A percentile compares a stretch with the other conserved stretches of the same genome.
These are phyloP conservation scores for Alternaria incomplexa DNA, from an alignment of 2,329 filamentous ascomycete species.

Conservation along the genomic window DNA sequence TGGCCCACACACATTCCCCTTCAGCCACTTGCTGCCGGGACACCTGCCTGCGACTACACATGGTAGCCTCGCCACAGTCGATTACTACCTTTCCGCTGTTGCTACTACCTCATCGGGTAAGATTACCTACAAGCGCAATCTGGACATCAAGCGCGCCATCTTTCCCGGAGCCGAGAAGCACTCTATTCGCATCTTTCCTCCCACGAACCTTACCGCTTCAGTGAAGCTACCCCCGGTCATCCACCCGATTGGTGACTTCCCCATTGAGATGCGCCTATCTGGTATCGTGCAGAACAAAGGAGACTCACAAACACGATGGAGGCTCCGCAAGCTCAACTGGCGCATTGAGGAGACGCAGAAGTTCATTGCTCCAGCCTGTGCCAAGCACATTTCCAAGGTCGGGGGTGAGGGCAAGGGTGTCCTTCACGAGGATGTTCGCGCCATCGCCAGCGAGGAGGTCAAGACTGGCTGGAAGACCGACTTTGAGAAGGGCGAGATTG, in stretches of 20 bases:
- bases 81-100: slow-evolving; percentile 70
- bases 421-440: slow-evolving; percentile 74
- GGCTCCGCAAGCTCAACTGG: slow-evolving; percentile 90
- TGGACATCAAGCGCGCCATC: slow-evolving; percentile 81
- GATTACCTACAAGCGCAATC: slow-evolving; percentile 69
- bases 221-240: slow-evolving; percentile 83
- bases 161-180: slow-evolving; percentile 81
- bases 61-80: slow-evolving; percentile 72
- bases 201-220: slow-evolving; percentile 88
- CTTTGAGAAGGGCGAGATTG: slow-evolving; percentile 74
- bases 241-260: slow-evolving; percentile 84
- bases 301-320: slow-evolving; percentile 79
- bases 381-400: slow-evolving; percentile 72
- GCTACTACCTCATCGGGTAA: slow-evolving; percentile 64
- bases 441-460: slow-evolving; percentile 80
- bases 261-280: slow-evolving; percentile 78
- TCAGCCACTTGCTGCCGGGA: slow-evolving; percentile 84
- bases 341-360: slow-evolving; percentile 87
- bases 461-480: slow-evolving; percentile 91
- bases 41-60: slow-evolving; percentile 85
- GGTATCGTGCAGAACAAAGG: slow-evolving; percentile 78
- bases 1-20: slow-evolving; percentile 80
- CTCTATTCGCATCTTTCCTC: slow-evolving; percentile 92
- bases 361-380: slow-evolving; percentile 79
- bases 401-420: slow-evolving; percentile 72